A percentile compares a stretch with the other conserved stretches of the same genome.
These are phyloP conservation scores for Phytophthora pluvialis DNA, from an alignment of 352 stramenopile species.

Conservation along the genomic window DNA sequence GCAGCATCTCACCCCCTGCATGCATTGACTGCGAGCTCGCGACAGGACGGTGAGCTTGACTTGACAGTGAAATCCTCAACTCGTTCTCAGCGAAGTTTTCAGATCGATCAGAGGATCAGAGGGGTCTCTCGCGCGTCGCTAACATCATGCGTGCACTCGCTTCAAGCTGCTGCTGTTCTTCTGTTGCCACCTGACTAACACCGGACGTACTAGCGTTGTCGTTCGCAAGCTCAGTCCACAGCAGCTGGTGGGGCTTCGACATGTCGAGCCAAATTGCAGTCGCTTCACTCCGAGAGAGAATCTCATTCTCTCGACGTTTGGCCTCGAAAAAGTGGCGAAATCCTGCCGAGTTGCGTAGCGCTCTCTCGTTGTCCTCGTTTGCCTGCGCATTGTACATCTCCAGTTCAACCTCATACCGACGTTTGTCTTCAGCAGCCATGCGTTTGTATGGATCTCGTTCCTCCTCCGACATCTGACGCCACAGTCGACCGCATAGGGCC, in stretches of 20 bases:
- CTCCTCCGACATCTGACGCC: slow-evolving; percentile 60
- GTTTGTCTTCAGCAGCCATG: slow-evolving; percentile 62
- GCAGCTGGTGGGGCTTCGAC: slow-evolving; percentile 40
- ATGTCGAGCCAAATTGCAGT: slow-evolving; percentile 44
- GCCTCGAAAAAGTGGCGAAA: slow-evolving; percentile 46
- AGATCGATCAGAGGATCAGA: slow-evolving; percentile 4
- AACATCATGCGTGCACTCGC: neutral
- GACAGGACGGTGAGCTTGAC: neutral
- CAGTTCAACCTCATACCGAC: slow-evolving; percentile 53
- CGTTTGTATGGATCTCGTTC: slow-evolving; percentile 59
- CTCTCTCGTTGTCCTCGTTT: slow-evolving; percentile 22
- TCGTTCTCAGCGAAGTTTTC: neutral
- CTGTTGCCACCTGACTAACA: neutral
- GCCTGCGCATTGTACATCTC: slow-evolving; percentile 29
- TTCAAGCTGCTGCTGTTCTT: slow-evolving; percentile 18
- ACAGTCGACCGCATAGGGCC: slow-evolving; percentile 59
- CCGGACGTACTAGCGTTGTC: slow-evolving; percentile 7
- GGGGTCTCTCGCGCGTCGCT: neutral
- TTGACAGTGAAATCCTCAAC: neutral
- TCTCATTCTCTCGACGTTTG: slow-evolving; percentile 39
- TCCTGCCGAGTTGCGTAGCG: slow-evolving; percentile 26
- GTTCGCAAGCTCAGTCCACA: slow-evolving; percentile 46
- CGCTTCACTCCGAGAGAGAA: slow-evolving; percentile 34
- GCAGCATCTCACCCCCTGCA: neutral
- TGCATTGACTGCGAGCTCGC: too few relatives aligned